Evolutionary conservation across 2,329 filamentous ascomycete species (phyloP), one percentile per base, ranked within the genome.

Genomic region (Amesomyces nigricolor): DNA sequence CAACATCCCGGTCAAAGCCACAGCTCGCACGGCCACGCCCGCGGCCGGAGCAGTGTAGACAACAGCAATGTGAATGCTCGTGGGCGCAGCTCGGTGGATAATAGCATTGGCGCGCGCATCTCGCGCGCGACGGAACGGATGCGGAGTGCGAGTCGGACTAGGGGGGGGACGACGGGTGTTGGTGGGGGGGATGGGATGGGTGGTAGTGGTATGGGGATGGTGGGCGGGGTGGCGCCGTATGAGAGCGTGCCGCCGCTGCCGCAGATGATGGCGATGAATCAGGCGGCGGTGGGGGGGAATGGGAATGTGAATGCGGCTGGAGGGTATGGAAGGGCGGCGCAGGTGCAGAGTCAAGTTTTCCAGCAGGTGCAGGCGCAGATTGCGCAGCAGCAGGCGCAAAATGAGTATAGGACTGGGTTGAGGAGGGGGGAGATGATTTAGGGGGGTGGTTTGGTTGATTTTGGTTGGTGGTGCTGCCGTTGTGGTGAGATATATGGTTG

Each of bases 91-190:
- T n/a, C n/a, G n/a, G 22, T 26, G 22, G 22, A 26, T 26, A 26
- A 26, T n/a, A 11, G 75, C 65, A 72, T 84, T 57, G 73, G 78
- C 2, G 75, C 76, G 3, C 79, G 81, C 32, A 69, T 83, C 59
- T 76, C 75, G 56, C 80, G 81, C 46, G 80, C 79, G 0, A 81
- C 81, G 0, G 82, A 85, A 62, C 77, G 80, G 47, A 77, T 85
- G 64, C 77, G 82, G 17, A 84, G 81, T 4, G 81, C 73, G 1
- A 84, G 81, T 66, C 78, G 81, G 14, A 77, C 75, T 43, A 17
- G 26, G 16, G 79, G 79, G n/a, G 29, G 32, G 17, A 14, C 37
- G 22, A 9, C 19, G 14, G 11, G 35, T 14, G 38, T 26, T n/a
- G 37, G 37, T n/a, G 37, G 37, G 44, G 35, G 22, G 22, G 48